Conservation (phyloP, 1,284 basidiomycete species). For the Ustilago esculenta region DNA sequence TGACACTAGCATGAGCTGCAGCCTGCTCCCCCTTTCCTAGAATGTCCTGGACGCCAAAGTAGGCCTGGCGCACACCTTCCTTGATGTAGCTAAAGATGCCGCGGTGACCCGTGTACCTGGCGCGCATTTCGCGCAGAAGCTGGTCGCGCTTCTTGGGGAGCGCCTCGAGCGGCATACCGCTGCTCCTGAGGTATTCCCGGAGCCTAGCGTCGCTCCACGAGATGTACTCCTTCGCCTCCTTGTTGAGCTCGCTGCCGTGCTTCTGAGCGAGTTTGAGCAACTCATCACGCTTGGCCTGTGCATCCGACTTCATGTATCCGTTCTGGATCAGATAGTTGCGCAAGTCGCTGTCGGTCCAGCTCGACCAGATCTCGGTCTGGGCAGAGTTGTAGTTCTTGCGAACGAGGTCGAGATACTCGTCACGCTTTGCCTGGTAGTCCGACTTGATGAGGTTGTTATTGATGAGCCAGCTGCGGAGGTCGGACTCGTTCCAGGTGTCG, state of each 20-base stretch:
- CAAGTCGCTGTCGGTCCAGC: slow-evolving; percentile 63
- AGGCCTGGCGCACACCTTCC: slow-evolving; percentile 55
- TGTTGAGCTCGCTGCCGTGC: slow-evolving; percentile 45
- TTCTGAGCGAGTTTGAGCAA: slow-evolving; percentile 54
- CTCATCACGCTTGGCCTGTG: slow-evolving; percentile 59
- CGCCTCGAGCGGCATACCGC: slow-evolving; percentile 51
- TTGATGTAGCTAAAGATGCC: slow-evolving; percentile 56
- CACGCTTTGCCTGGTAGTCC: slow-evolving; percentile 54
- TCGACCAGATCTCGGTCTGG: slow-evolving; percentile 48
- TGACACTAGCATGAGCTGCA: slow-evolving; percentile 48
- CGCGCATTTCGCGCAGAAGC: slow-evolving; percentile 63
- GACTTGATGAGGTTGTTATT: slow-evolving; percentile 58
- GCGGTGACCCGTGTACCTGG: slow-evolving; percentile 57
- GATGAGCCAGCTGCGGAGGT: slow-evolving; percentile 59
- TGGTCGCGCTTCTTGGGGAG: slow-evolving; percentile 58
- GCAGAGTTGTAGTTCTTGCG: slow-evolving; percentile 53
- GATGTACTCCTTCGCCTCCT: slow-evolving; percentile 57
- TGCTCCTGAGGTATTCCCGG: slow-evolving; percentile 54
- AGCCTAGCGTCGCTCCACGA: slow-evolving; percentile 62
- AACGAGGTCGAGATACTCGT: slow-evolving; percentile 53
- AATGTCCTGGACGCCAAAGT: slow-evolving; percentile 57
- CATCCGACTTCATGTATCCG: slow-evolving; percentile 53
- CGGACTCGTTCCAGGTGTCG: slow-evolving; percentile 59
- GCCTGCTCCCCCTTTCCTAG: slow-evolving; percentile 54
- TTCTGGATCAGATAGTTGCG: slow-evolving; percentile 58